Base-by-base conservation (phyloP, 2,329 filamentous ascomycete genomes). In the Bipolaris zeicola region DNA sequence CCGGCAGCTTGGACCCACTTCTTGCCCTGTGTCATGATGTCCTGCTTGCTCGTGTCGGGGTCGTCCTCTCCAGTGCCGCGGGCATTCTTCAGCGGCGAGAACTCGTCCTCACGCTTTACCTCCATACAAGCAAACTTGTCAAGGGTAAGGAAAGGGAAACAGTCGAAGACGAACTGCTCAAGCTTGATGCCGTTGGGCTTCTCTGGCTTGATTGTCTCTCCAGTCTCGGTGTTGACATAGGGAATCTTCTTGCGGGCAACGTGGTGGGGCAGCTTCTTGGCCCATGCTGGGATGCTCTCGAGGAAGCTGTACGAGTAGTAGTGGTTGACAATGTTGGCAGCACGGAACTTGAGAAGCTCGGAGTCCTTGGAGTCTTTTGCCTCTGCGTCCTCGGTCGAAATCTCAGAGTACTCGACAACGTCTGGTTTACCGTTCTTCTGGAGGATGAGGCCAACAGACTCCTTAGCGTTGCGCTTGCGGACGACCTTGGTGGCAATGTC, bases 401-500 rank as follows among this genome's bases (percentile, higher is more conserved):
- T 98, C 81, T 99, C 95, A 5, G 92, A 96, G 83, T 99, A 99
- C 81, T 99, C 95, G 51, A 99, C 94, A 3, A 99, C 95, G 73
- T 96, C 95, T 37, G 95, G 95, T 80, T 90, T 92, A 78, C 93
- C 93, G 77, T 98, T 96, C 85, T 96, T 96, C 72, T 90, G 88
- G 55, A 99, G 80, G 71, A 99, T 98, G 60, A 99, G 83, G 43
- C 95, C 95, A 36, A 99, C 95, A 1, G 92, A 92, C 81, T 99
- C 95, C 72, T 92, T 96, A 50, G 95, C 94, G 74, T 94, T 90
- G 70, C 95, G 92, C 87, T 99, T 99, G 68, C 95, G 91, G 59
- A 99, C 95, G n/a, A 97, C 95, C 83, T 99, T 99, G 67, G 95
- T 99, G 31, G 94, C 94, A 71, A 99, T 96, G 79, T 96, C 92